These are phyloP conservation scores for Lachancea quebecensis DNA, from an alignment of 805 yeast genomes.

Conservation along the genomic window DNA sequence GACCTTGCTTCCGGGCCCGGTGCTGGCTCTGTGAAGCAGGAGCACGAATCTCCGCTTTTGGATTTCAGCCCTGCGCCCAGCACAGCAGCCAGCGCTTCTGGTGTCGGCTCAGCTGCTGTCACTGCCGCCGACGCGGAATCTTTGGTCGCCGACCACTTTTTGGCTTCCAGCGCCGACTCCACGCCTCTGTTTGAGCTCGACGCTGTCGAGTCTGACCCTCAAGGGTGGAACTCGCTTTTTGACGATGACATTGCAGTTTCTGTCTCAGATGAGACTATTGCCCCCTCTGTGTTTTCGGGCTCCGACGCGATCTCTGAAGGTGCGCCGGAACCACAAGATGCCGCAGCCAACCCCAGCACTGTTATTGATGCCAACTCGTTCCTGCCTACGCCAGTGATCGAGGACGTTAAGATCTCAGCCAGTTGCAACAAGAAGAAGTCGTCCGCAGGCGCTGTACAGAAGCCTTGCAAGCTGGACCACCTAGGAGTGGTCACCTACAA, in stretches of 20 bases:
- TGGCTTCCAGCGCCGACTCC: slow-evolving; percentile 40
- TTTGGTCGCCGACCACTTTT: slow-evolving; percentile 46
- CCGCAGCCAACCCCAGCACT: not conserved
- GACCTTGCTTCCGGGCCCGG: slow-evolving; percentile 6
- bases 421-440: slow-evolving; percentile 1
- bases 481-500: slow-evolving; percentile 71
- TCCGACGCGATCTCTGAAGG: not conserved
- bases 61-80: not conserved
- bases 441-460: slow-evolving; percentile 7
- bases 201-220: slow-evolving; percentile 25
- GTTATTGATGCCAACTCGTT: slow-evolving; percentile 16
- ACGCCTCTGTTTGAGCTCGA: slow-evolving; percentile 51
- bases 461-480: slow-evolving; percentile 46
- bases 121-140: slow-evolving; percentile 44
- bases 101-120: not conserved
- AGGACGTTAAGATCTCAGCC: slow-evolving; percentile 17
- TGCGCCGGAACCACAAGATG: not conserved
- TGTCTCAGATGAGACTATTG: slow-evolving; percentile 29
- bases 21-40: slow-evolving; percentile 2
- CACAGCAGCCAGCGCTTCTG: too few species aligned
- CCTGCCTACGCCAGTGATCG: slow-evolving; percentile 31
- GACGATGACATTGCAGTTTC: slow-evolving; percentile 37
- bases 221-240: slow-evolving; percentile 61
- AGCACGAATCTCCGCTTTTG: slow-evolving; percentile 4
- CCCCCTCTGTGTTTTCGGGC: slow-evolving; percentile 17